Percentiles rank a stretch among this genome's conserved stretches.
Conservation (phyloP, 345 rosid genomes). For the Murraya paniculata region DNA sequence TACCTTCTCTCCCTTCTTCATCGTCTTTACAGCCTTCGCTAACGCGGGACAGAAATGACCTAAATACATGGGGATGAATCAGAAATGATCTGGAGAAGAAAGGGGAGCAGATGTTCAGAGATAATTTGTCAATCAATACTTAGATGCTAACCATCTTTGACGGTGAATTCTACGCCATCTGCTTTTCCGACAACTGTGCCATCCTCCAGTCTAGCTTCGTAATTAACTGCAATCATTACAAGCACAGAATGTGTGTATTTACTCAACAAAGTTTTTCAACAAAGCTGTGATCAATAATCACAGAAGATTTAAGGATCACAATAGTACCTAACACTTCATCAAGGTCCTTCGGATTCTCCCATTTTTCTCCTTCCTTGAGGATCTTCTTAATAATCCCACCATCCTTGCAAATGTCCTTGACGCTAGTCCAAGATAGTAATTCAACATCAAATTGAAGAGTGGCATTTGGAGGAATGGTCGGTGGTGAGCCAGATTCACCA, state of each 20-base stretch:
- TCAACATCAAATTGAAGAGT: conserved; percentile 88
- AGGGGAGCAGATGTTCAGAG: neutral
- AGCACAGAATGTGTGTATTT: neutral
- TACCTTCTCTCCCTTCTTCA: conserved; percentile 85
- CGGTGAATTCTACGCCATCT: conserved; percentile 77
- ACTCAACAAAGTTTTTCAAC: neutral
- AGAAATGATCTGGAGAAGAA: neutral
- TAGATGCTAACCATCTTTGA: conserved; percentile 58
- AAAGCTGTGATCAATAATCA: neutral
- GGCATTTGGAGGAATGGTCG: conserved; percentile 82
- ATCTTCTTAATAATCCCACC: conserved; percentile 85
- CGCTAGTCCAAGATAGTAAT: conserved; percentile 71
- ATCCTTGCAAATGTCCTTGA: conserved; percentile 82
- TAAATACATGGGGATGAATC: conserved; percentile 13
- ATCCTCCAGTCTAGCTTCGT: conserved; percentile 72
- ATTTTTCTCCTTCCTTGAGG: conserved; percentile 62
- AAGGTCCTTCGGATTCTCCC: conserved; percentile 77
- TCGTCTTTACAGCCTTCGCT: conserved; percentile 76
- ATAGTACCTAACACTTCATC: conserved; percentile 77
- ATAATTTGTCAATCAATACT: neutral
- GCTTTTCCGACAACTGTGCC: conserved; percentile 63
- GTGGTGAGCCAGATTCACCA: conserved; percentile 84
- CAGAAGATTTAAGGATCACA: too few species aligned
- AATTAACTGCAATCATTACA: conserved; percentile 53
- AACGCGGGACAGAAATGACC: conserved; percentile 89